A percentile compares a stretch with the other conserved stretches of the same genome.
These are phyloP conservation scores for Aspergillus ibericus DNA, from an alignment of 2,329 filamentous ascomycete species.

Conservation along the genomic window DNA sequence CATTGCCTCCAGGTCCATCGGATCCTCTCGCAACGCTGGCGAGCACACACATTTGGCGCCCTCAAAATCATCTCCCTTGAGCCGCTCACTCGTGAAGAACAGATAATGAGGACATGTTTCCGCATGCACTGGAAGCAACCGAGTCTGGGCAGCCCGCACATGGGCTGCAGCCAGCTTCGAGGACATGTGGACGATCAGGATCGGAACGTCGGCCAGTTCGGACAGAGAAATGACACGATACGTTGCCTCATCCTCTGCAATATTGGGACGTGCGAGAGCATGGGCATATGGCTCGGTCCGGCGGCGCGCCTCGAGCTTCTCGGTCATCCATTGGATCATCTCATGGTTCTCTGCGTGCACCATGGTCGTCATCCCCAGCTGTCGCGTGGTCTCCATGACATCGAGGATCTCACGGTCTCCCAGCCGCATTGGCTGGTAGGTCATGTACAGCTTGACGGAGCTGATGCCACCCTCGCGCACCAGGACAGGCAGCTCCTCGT, in stretches of 20 bases:
- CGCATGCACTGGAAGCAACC: slow-evolving; percentile 54
- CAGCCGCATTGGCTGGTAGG: slow-evolving; percentile 45
- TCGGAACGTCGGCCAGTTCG: slow-evolving; percentile 52
- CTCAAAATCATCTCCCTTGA: slow-evolving; percentile 42
- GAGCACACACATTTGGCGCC: slow-evolving; percentile 58
- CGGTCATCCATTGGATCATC: neutral
- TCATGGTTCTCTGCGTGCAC: slow-evolving; percentile 48
- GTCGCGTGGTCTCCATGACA: slow-evolving; percentile 44
- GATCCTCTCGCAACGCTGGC: slow-evolving; percentile 51
- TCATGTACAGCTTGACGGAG: slow-evolving; percentile 52
- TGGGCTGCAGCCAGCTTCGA: slow-evolving; percentile 50
- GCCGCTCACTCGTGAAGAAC: slow-evolving; percentile 51
- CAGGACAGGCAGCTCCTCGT: slow-evolving; percentile 40
- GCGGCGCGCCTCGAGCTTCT: neutral
- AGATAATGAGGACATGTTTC: slow-evolving; percentile 62
- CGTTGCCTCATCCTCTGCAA: slow-evolving; percentile 48
- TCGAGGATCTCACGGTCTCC: slow-evolving; percentile 45
- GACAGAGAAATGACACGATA: slow-evolving; percentile 54
- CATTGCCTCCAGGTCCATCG: slow-evolving; percentile 51
- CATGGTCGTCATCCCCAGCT: slow-evolving; percentile 48
- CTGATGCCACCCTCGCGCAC: slow-evolving; percentile 42
- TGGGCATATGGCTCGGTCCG: slow-evolving; percentile 43
- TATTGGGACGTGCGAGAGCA: slow-evolving; percentile 41
- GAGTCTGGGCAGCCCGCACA: slow-evolving; percentile 53
- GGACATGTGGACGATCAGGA: slow-evolving; percentile 56